Evolutionary conservation across 2,329 filamentous ascomycete species (phyloP), one percentile per base, ranked within the genome.

Genomic region (Hymenotorrendiella dingleyae): DNA sequence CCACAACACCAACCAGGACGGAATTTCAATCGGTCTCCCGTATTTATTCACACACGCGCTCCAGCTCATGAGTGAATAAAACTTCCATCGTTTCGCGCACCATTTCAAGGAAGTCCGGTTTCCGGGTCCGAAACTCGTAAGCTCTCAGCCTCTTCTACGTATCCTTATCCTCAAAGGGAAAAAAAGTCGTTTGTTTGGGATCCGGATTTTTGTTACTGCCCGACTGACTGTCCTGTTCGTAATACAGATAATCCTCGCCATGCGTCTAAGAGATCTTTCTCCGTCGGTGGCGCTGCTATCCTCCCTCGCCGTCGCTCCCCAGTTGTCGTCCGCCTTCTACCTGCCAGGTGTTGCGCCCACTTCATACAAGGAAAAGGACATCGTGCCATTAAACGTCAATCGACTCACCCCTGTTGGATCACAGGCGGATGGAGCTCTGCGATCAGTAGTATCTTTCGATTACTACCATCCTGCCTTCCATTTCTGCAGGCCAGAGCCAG

Each of bases 281-380:
- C 53, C 59, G 7, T 64, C 70, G 62, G 70, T 64, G 62, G 63
- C 71, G 62, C 67, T 78, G 39, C 59, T 76, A 17, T 64, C 69
- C 34, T 64, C 73, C 20, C 59, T 79, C 35, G 59, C 80, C 27
- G 65, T 69, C 35, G 47, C 48, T 21, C 74, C 78, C 19, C 70
- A 76, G 48, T 62, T 80, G 26, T 67, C 72, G 11, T 73, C 80
- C 2, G 87, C 88, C 42, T 98, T 97, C 71, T 98, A 98, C 69
- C 85, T 98, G 29, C 93, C 91, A 27, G 93, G 93, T 55, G 89
- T 96, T 56, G 90, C 91, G 53, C 93, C 93, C 17, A 94, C 88
- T 32, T 91, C 91, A 43, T 98, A 98, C 71, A 80, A 86, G 58
- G 69, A 72, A 40, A 85, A 81, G 60, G 86, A 93, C 56, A 69